These are phyloP conservation scores for Phytopythium vexans DNA, from an alignment of 352 stramenopile genomes.

Conservation along the genomic window DNA sequence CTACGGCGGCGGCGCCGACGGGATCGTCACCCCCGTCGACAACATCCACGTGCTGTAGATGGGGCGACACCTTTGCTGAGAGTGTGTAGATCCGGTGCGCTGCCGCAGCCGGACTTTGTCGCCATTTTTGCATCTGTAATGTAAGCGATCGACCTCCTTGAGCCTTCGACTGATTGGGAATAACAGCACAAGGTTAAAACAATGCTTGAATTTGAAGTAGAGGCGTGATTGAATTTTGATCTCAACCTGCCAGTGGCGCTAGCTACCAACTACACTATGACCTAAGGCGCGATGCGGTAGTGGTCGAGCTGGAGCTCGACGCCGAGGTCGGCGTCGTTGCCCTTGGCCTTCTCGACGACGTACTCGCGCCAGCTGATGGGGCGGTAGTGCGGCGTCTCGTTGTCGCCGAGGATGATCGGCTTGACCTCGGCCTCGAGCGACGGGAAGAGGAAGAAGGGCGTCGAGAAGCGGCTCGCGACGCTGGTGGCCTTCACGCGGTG, in stretches of 20 bases:
- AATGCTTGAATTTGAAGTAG: background rate
- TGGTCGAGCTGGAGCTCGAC: conserved; percentile 92
- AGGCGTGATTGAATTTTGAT: no score
- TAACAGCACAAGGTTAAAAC: no score
- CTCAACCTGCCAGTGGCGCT: no score
- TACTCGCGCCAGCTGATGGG: conserved; percentile 89
- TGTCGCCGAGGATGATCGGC: conserved; percentile 51
- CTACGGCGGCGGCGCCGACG: conserved; percentile 17
- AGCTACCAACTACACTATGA: no score
- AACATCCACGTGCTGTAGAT: conserved; percentile 31
- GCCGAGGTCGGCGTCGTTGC: conserved; percentile 90
- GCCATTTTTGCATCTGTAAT: no score
- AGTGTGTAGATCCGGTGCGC: no score
- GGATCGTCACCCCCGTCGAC: conserved; percentile 34
- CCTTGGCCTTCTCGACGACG: conserved; percentile 81
- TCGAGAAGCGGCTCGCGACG: conserved; percentile 47
- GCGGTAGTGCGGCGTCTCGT: conserved; percentile 53
- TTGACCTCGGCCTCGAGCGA: conserved; percentile 59
- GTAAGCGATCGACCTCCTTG: no score
- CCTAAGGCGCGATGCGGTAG: conserved; percentile 15
- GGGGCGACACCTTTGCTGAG: no score
- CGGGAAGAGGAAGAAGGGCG: conserved; percentile 69
- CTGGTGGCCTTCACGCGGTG: conserved; percentile 29
- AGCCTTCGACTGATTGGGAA: no score
- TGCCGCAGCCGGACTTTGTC: no score